These are phyloP conservation scores for Candida ponderosae DNA, from an alignment of 805 yeast species.

Conservation along the genomic window DNA sequence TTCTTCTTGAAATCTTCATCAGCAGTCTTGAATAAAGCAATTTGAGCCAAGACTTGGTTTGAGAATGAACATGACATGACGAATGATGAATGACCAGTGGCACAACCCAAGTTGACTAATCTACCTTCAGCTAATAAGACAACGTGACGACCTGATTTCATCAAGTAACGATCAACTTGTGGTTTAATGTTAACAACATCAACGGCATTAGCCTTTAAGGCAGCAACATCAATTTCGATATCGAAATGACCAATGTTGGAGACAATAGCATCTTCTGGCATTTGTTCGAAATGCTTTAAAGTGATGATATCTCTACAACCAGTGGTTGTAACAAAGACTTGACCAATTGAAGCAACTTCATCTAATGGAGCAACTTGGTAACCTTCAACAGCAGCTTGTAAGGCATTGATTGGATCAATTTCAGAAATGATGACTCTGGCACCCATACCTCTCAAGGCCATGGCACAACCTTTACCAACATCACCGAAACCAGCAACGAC, in stretches of 20 bases:
- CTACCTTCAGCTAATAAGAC: slow-evolving; percentile 98
- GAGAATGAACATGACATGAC: slow-evolving; percentile 99
- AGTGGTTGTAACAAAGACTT: slow-evolving; percentile 97
- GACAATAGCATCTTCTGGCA: slow-evolving; percentile 99
- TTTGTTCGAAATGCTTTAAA: slow-evolving; percentile 73
- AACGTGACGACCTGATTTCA: slow-evolving; percentile 85
- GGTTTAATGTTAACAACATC: slow-evolving; percentile 97
- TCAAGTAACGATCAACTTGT: slow-evolving; percentile 95
- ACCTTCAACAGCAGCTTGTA: slow-evolving; percentile 99
- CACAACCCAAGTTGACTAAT: slow-evolving; percentile 98
- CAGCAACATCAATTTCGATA: slow-evolving; percentile 98
- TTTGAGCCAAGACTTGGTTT: slow-evolving; percentile 98
- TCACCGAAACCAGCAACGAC: slow-evolving; percentile 99
- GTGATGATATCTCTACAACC: slow-evolving; percentile 98
- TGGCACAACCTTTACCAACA: slow-evolving; percentile 99
- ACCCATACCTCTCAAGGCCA: slow-evolving; percentile 98
- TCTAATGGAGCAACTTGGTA: slow-evolving; percentile 95
- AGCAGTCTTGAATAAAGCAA: slow-evolving; percentile 87
- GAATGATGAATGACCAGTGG: slow-evolving; percentile 98
- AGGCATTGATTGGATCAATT: slow-evolving; percentile 97
- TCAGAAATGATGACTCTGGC: slow-evolving; percentile 97
- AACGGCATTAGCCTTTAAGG: slow-evolving; percentile 92
- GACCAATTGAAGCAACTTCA: slow-evolving; percentile 88
- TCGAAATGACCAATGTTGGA: slow-evolving; percentile 99
- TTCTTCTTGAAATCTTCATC: slow-evolving; percentile 72